Conservation (phyloP, 257 asterid genomes). For the Jacaranda mimosifolia region DNA sequence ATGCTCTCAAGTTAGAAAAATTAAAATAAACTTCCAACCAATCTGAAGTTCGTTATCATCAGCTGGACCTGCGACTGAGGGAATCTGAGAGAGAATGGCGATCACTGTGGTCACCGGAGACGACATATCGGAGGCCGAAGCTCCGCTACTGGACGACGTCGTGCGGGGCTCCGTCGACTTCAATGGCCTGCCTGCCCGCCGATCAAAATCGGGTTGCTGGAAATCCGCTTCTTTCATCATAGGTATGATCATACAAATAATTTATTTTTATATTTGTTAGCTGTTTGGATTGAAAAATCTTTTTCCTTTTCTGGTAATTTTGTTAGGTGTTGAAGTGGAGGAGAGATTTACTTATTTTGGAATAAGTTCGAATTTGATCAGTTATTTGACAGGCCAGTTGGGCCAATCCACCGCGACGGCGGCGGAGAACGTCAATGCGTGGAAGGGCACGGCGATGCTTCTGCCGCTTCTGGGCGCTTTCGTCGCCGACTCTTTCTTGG, state of each 20-base stretch:
- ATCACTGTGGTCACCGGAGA: slow-evolving; percentile 21
- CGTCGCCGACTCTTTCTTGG: slow-evolving; percentile 52
- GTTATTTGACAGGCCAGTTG: background rate
- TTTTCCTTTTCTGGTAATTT: background rate
- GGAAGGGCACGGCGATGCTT: slow-evolving; percentile 48
- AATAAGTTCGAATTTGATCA: no score
- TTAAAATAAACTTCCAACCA: no score
- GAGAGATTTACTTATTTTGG: slow-evolving; percentile 20
- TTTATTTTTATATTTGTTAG: no score
- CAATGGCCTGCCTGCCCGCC: slow-evolving; percentile 37
- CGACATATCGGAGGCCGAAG: slow-evolving; percentile 34
- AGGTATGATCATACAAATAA: slow-evolving; percentile 21
- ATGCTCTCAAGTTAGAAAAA: no score
- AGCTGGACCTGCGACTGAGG: background rate
- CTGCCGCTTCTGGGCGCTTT: slow-evolving; percentile 53
- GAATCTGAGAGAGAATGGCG: slow-evolving; percentile 25
- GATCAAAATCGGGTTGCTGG: slow-evolving; percentile 55
- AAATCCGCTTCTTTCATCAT: slow-evolving; percentile 51
- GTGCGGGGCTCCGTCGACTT: slow-evolving; percentile 32
- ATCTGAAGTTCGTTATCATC: background rate
- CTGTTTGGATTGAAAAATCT: no score
- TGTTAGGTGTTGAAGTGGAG: slow-evolving; percentile 23
- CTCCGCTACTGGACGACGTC: slow-evolving; percentile 41
- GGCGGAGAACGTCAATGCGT: slow-evolving; percentile 51
- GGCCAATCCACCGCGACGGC: slow-evolving; percentile 55